Conservation (phyloP, 78 protist species). For the Dictyostelium purpureum region DNA sequence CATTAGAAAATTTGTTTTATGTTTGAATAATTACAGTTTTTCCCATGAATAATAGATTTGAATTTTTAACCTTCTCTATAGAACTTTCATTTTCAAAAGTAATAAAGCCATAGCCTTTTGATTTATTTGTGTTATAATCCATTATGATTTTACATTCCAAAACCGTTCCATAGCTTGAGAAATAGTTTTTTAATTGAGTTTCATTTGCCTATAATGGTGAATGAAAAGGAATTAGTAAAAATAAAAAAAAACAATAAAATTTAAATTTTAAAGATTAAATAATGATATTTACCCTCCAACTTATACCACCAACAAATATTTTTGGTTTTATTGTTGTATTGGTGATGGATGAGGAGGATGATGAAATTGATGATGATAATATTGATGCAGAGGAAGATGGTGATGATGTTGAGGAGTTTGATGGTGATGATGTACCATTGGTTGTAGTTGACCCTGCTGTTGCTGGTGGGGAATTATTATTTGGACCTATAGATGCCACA, state of each 20-base stretch:
- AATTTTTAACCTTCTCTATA: slow-evolving; percentile 14
- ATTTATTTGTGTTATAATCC: slow-evolving; percentile 45
- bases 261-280: not conserved
- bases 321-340: not conserved
- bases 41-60: slow-evolving; percentile 47
- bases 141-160: slow-evolving; percentile 63
- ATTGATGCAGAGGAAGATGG: not conserved
- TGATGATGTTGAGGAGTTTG: not conserved
- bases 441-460: not conserved
- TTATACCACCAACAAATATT: slow-evolving; percentile 66
- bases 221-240: not conserved
- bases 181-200: not conserved
- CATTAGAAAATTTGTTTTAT: too few relatives aligned
- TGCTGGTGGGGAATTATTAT: not conserved
- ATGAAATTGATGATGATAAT: not conserved
- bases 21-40: slow-evolving; percentile 72
- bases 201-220: slow-evolving; percentile 27
- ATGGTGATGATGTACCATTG: not conserved
- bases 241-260: slow-evolving; percentile 2
- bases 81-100: slow-evolving; percentile 51
- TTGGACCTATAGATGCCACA: not conserved
- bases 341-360: not conserved
- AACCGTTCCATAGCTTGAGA: slow-evolving; percentile 28
- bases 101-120: slow-evolving; percentile 69
- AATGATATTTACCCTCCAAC: slow-evolving; percentile 43